Evolutionary conservation across 2,329 filamentous ascomycete genomes (phyloP).

Genomic region (Colletotrichum limetticola): DNA sequence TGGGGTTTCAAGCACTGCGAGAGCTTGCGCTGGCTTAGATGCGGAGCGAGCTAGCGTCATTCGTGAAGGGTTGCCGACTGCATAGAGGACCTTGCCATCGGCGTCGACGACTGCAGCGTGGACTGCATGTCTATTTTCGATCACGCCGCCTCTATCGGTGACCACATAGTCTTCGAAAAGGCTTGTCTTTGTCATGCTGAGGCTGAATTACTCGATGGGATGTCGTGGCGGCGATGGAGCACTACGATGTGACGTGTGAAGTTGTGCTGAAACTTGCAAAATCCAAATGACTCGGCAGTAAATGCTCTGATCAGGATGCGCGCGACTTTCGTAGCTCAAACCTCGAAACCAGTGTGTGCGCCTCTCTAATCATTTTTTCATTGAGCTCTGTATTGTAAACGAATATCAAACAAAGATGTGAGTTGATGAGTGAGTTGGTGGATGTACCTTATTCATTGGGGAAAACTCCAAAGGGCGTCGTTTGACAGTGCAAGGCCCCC

Average conservation of each 20-base stretch:
- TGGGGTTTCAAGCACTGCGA: slow-evolving; percentile 55
- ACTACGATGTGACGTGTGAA: background rate
- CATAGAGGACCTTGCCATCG: slow-evolving; percentile 49
- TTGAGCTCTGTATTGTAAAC: rapidly evolving
- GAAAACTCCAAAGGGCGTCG: background rate
- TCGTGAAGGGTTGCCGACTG: slow-evolving; percentile 52
- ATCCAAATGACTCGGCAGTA: background rate
- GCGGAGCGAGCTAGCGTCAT: slow-evolving; percentile 56
- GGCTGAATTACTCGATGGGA: background rate
- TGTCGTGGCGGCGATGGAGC: no score
- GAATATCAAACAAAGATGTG: background rate
- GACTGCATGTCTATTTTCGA: slow-evolving; percentile 56
- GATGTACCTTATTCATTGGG: background rate
- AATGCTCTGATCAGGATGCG: background rate
- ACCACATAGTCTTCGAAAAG: slow-evolving; percentile 44
- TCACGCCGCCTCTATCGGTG: slow-evolving; percentile 49
- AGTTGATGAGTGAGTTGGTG: background rate
- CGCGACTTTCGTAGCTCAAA: background rate
- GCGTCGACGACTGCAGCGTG: slow-evolving; percentile 54
- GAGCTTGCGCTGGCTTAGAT: slow-evolving; percentile 57
- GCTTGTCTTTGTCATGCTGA: background rate
- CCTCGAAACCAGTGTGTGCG: background rate
- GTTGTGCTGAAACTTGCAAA: background rate
- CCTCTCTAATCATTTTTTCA: background rate
- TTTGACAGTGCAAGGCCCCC: background rate